A percentile compares a stretch with the other conserved stretches of the same genome.
These are phyloP conservation scores for Nicotiana otophora DNA, from an alignment of 257 asterid genomes.

Conservation along the genomic window DNA sequence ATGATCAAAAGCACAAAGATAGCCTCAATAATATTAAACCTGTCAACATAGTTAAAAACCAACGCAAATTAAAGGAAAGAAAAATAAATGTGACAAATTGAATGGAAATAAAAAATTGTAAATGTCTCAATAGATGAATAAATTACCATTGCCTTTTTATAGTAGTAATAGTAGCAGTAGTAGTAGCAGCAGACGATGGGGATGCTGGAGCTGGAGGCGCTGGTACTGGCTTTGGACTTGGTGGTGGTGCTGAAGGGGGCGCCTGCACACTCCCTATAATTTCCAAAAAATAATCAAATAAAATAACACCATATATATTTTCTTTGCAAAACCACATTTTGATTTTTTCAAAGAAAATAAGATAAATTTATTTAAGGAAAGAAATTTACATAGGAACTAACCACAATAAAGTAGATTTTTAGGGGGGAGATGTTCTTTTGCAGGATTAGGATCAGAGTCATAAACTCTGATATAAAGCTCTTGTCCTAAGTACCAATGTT, in stretches of 20 bases:
- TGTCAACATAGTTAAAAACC: background rate
- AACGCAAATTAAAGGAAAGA: background rate
- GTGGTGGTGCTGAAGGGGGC: conserved; percentile 23
- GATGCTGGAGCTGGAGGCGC: conserved; percentile 16
- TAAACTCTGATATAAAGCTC: conserved; percentile 69
- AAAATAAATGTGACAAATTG: background rate
- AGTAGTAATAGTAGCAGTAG: background rate
- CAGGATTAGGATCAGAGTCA: conserved; percentile 51
- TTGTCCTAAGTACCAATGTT: conserved; percentile 60
- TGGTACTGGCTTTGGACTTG: conserved; percentile 9
- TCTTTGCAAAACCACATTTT: background rate
- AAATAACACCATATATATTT: background rate
- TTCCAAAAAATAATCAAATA: background rate
- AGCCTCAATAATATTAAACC: background rate
- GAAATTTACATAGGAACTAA: background rate
- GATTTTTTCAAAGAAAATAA: background rate
- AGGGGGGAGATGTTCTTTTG: conserved; percentile 48
- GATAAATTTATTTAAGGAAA: background rate
- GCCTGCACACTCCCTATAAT: conserved; percentile 31
- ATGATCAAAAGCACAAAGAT: background rate
- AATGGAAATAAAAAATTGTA: background rate
- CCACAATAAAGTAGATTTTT: conserved; percentile 57
- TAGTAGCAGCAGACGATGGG: background rate
- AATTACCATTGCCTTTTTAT: background rate
- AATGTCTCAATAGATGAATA: background rate